phyloP scores from a whole-genome alignment of 306 rosid genomes.

The Corylus avellana region DNA sequence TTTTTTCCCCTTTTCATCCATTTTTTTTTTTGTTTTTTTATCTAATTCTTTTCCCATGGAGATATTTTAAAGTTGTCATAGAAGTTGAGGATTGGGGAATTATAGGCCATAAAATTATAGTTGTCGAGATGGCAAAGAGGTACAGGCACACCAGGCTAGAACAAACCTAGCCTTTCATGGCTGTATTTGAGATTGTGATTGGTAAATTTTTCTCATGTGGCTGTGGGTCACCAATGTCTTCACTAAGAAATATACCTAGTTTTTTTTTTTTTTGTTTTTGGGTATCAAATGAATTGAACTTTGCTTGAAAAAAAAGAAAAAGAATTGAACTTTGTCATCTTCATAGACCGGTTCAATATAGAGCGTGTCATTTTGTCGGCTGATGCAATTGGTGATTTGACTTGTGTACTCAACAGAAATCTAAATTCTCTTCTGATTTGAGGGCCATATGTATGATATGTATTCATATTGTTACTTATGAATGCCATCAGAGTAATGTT shows the following conservation, averaged over 20 bases:
- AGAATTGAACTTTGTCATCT: not conserved
- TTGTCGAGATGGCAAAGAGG: not conserved
- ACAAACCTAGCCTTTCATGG: constrained; percentile 13
- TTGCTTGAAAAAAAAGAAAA: not conserved
- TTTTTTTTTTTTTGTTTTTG: not conserved
- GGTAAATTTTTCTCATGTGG: not conserved
- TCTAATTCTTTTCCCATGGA: constrained; percentile 37
- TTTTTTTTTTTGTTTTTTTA: constrained; percentile 9
- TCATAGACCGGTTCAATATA: not conserved
- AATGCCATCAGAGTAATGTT: not conserved
- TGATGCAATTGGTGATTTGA: not conserved
- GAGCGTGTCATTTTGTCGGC: not conserved
- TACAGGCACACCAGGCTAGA: not conserved
- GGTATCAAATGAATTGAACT: not conserved
- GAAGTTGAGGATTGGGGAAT: constrained; percentile 4
- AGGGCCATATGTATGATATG: too few species aligned
- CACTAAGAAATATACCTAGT: not conserved
- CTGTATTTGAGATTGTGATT: not conserved
- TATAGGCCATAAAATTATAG: constrained; percentile 9
- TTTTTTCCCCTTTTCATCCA: not conserved
- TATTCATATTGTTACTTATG: not conserved
- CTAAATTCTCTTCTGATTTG: too few species aligned
- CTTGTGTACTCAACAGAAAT: not conserved
- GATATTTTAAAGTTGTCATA: constrained; percentile 5
- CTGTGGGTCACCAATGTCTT: not conserved